phyloP scores from a whole-genome alignment of 331 rosid genomes.

The Saraca asoca region DNA sequence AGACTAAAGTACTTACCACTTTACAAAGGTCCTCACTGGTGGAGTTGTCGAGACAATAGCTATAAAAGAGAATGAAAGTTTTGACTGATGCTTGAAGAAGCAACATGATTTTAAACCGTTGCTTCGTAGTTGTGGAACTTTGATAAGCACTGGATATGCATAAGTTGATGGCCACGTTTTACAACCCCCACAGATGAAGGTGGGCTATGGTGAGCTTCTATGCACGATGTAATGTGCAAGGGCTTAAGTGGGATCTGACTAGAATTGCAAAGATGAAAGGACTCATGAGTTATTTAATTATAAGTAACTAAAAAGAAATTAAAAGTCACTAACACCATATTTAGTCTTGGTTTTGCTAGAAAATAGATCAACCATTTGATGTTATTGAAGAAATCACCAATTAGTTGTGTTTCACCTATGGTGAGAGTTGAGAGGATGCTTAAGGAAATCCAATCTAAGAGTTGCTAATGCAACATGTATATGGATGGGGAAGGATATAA shows the following conservation, averaged over 20 bases:
- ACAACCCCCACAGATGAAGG: slow-evolving; percentile 72
- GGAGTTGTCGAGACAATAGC: slow-evolving; percentile 93
- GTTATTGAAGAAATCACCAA: too few species aligned
- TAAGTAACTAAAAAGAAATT: too few species aligned
- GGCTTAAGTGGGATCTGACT: too few species aligned
- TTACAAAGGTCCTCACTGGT: slow-evolving; percentile 85
- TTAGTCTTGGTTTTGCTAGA: too few species aligned
- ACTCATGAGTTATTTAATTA: too few species aligned
- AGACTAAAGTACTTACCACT: slow-evolving; percentile 75
- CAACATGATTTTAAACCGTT: slow-evolving; percentile 73
- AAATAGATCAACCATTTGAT: too few species aligned
- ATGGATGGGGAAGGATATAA: too few species aligned
- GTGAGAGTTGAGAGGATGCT: slow-evolving; percentile 92
- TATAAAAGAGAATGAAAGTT: slow-evolving; percentile 83
- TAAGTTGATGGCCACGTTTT: slow-evolving; percentile 91
- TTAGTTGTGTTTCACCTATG: slow-evolving; percentile 51
- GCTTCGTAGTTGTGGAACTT: slow-evolving; percentile 68
- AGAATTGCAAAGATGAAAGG: too few species aligned
- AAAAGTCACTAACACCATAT: too few species aligned
- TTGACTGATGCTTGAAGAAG: slow-evolving; percentile 67
- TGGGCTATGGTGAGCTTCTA: too few species aligned
- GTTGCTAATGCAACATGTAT: too few species aligned
- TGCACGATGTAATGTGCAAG: too few species aligned
- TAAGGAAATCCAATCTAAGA: slow-evolving; percentile 66
- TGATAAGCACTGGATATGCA: slow-evolving; percentile 52